Conservation (phyloP, 345 rosid genomes). For the Aethionema arabicum region DNA sequence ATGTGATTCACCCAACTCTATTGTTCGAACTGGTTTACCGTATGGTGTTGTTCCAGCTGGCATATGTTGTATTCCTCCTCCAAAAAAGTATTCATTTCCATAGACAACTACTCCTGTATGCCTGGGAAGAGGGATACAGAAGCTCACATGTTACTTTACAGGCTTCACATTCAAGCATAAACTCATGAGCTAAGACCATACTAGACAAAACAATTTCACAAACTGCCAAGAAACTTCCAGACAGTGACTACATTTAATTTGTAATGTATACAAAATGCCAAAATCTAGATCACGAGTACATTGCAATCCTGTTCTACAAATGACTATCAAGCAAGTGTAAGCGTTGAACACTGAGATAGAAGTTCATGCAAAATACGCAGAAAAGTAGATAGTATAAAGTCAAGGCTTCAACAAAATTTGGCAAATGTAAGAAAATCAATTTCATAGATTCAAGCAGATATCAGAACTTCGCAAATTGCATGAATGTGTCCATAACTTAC, state of each 20-base stretch:
- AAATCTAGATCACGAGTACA: neutral
- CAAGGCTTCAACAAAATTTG: neutral
- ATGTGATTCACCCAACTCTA: constrained; percentile 78
- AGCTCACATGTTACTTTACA: constrained; percentile 6
- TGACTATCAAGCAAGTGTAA: neutral
- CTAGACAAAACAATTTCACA: neutral
- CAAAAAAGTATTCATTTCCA: constrained; percentile 81
- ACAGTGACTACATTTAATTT: neutral
- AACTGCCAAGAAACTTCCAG: neutral
- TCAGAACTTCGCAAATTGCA: neutral
- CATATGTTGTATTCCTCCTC: constrained; percentile 81
- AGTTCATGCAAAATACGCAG: too few species aligned
- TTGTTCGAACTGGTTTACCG: constrained; percentile 64
- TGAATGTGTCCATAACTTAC: constrained; percentile 39
- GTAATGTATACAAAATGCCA: neutral
- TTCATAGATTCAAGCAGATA: neutral
- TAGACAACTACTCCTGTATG: constrained; percentile 90
- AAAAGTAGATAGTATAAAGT: neutral
- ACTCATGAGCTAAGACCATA: neutral
- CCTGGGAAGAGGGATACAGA: constrained; percentile 43
- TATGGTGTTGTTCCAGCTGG: constrained; percentile 72
- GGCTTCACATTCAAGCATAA: constrained; percentile 5
- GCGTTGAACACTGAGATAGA: too few species aligned
- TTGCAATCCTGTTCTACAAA: neutral
- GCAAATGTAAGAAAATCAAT: neutral